A percentile compares a stretch with the other conserved stretches of the same genome.
phyloP scores from a whole-genome alignment of 140 eudicot species.

The Oenanthe javanica region DNA sequence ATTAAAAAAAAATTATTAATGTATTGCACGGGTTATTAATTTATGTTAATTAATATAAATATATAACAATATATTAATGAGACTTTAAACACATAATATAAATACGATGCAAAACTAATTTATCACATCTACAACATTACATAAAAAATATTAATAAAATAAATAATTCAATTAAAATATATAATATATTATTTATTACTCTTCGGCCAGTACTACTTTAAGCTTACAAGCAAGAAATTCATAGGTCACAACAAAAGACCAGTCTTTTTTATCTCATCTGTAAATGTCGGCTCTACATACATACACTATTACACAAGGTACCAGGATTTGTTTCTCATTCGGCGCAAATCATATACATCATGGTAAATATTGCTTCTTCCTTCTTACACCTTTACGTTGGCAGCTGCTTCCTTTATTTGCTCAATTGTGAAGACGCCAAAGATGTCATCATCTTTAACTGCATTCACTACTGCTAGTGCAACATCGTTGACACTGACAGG shows the following conservation, averaged over 20 bases:
- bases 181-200: too few relatives aligned
- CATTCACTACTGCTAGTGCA: slow-evolving; percentile 73
- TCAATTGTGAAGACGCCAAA: slow-evolving; percentile 84
- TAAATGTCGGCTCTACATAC: neutral
- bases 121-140: too few relatives aligned
- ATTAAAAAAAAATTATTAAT: too few relatives aligned
- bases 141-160: too few relatives aligned
- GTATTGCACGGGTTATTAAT: too few relatives aligned
- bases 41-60: too few relatives aligned
- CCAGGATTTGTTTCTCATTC: neutral
- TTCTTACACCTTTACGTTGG: slow-evolving; percentile 51
- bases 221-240: neutral
- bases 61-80: too few relatives aligned
- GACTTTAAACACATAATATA: too few relatives aligned
- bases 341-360: neutral
- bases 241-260: neutral
- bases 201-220: too few relatives aligned
- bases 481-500: slow-evolving; percentile 88
- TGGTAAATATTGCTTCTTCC: neutral
- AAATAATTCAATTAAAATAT: too few relatives aligned
- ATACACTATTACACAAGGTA: neutral
- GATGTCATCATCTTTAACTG: slow-evolving; percentile 72
- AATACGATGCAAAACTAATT: too few relatives aligned
- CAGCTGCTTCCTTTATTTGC: slow-evolving; percentile 91
- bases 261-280: neutral